Conservation (phyloP, 1,139 yeast species). For the Candida mesenterica region DNA sequence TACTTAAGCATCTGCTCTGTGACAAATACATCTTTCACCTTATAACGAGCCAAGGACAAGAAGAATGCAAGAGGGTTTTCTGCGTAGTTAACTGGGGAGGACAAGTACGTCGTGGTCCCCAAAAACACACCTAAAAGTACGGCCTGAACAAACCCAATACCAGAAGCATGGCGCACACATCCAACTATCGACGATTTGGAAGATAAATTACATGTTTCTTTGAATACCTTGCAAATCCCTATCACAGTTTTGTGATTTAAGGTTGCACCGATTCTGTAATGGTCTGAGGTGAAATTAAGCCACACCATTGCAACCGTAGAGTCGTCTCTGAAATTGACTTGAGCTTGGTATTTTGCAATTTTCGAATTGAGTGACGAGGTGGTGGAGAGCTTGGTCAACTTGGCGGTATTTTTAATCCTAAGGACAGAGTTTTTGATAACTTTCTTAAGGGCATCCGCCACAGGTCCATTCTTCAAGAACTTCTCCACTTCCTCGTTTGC, state of each 20-base stretch:
- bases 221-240: constrained; percentile 82
- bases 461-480: constrained; percentile 66
- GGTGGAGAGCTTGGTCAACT: constrained; percentile 56
- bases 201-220: constrained; percentile 86
- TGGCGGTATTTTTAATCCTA: constrained; percentile 64
- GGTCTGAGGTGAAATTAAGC: constrained; percentile 73
- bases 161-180: constrained; percentile 80
- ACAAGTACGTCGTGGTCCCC: constrained; percentile 81
- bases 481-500: constrained; percentile 78
- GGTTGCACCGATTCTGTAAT: constrained; percentile 64
- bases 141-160: constrained; percentile 85
- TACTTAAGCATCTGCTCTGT: constrained; percentile 83
- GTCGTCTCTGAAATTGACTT: constrained; percentile 41
- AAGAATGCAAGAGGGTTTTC: constrained; percentile 74
- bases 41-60: constrained; percentile 69
- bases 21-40: constrained; percentile 82
- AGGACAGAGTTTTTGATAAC: constrained; percentile 47
- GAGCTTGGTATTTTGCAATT: constrained; percentile 47
- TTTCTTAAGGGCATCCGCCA: constrained; percentile 62
- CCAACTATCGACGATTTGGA: constrained; percentile 76
- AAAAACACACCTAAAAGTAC: constrained; percentile 78
- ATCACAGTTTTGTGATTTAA: constrained; percentile 63
- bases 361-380: constrained; percentile 45
- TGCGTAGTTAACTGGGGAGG: constrained; percentile 77
- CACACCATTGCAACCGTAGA: constrained; percentile 56